These are phyloP conservation scores for Gaertneriomyces sp. DNA, from an alignment of 192 early-diverging fungal genomes.

Conservation along the genomic window DNA sequence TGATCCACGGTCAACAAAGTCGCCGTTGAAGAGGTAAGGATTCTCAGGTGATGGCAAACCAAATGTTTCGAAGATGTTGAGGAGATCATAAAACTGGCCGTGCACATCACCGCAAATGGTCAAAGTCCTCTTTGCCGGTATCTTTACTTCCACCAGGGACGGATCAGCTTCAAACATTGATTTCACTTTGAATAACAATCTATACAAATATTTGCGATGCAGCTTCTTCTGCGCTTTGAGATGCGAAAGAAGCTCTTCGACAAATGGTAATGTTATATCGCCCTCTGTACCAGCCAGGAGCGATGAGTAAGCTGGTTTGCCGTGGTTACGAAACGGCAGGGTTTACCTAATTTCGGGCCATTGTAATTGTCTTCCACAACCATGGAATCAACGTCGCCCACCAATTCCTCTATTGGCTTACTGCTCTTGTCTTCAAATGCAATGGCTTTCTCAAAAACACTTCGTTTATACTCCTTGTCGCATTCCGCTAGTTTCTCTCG, in stretches of 20 bases:
- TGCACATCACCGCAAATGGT: constrained; percentile 99
- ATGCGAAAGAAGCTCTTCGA: constrained; percentile 67
- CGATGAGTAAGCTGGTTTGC: too few species aligned
- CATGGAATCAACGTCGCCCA: constrained; percentile 65
- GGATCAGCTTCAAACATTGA: constrained; percentile 69
- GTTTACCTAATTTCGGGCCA: constrained; percentile 70
- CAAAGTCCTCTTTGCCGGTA: constrained; percentile 69
- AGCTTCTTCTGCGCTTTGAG: constrained; percentile 88
- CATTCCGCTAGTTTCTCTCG: constrained; percentile 77
- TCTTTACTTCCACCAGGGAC: constrained; percentile 79
- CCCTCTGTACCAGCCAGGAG: constrained; percentile 21
- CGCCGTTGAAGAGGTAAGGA: constrained; percentile 83
- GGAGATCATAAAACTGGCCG: constrained; percentile 97
- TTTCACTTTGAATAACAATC: constrained; percentile 77
- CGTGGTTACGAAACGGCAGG: too few species aligned
- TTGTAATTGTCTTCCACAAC: constrained; percentile 66
- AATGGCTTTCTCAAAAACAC: constrained; percentile 94
- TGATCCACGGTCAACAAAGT: constrained; percentile 98
- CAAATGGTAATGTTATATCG: constrained; percentile 77
- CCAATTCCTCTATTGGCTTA: constrained; percentile 48
- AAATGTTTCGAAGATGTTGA: constrained; percentile 92
- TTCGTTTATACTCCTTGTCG: constrained; percentile 82
- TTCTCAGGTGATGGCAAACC: constrained; percentile 80
- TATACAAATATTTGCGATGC: constrained; percentile 82
- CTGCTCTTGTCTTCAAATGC: constrained; percentile 51